A percentile compares a stretch with the other conserved stretches of the same genome.
Evolutionary conservation across 306 rosid species (phyloP).

Genomic region (Sesbania bispinosa): DNA sequence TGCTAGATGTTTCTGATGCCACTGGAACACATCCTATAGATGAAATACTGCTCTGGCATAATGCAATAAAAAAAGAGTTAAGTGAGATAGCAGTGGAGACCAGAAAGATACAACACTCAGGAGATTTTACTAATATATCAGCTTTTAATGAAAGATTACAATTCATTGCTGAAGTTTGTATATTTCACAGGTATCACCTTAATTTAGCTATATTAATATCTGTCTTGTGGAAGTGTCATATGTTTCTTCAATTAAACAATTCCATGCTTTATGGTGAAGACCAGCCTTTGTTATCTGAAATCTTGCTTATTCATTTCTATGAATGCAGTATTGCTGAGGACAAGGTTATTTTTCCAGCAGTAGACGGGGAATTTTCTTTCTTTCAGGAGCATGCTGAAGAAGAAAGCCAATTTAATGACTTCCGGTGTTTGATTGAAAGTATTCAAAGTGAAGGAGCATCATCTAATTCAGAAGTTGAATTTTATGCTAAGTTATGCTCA

Average conservation of each 20-base stretch:
- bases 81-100: slow-evolving; percentile 73
- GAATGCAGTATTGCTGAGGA: slow-evolving; percentile 97
- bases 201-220: slow-evolving; percentile 18
- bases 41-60: slow-evolving; percentile 96
- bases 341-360: slow-evolving; percentile 95
- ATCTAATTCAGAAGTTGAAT: slow-evolving; percentile 82
- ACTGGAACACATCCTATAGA: slow-evolving; percentile 74
- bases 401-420: slow-evolving; percentile 94
- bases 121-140: slow-evolving; percentile 75
- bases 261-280: background rate
- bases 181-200: slow-evolving; percentile 82
- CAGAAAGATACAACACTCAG: slow-evolving; percentile 44
- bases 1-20: slow-evolving; percentile 49
- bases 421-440: slow-evolving; percentile 82
- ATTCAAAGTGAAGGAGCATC: slow-evolving; percentile 88
- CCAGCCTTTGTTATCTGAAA: slow-evolving; percentile 21
- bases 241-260: slow-evolving; percentile 14
- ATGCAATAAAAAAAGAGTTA: slow-evolving; percentile 85
- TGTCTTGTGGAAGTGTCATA: slow-evolving; percentile 13
- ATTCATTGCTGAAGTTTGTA: slow-evolving; percentile 92
- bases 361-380: slow-evolving; percentile 89
- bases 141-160: slow-evolving; percentile 86
- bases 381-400: slow-evolving; percentile 95
- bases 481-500: slow-evolving; percentile 79
- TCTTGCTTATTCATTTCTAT: slow-evolving; percentile 20